Conservation (phyloP, 257 asterid genomes). For the Plantago elongata region DNA sequence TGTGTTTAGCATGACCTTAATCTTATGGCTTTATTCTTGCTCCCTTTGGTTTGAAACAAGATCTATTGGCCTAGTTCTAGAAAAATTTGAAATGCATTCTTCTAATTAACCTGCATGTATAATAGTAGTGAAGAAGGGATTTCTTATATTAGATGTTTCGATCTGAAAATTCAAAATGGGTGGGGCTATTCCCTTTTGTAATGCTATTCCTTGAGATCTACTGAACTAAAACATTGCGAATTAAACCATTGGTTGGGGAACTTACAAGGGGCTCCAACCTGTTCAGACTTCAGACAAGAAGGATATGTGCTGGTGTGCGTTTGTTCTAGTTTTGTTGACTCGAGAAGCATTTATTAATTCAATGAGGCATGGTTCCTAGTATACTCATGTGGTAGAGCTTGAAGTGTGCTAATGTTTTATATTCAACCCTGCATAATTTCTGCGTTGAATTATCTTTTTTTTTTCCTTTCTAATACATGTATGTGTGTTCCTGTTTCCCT, state of each 20-base stretch:
- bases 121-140: too few species aligned
- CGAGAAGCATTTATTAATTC: not conserved
- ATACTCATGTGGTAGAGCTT: not conserved
- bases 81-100: not conserved
- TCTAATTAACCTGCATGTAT: not conserved
- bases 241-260: too few species aligned
- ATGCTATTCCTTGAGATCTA: too few species aligned
- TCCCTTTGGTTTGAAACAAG: not conserved
- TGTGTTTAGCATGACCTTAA: constrained; percentile 7
- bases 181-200: too few species aligned
- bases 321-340: not conserved
- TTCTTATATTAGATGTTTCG: too few species aligned
- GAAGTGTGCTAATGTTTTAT: not conserved
- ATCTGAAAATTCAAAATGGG: too few species aligned
- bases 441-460: too few species aligned
- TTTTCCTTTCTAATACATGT: too few species aligned
- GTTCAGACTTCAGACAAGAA: not conserved
- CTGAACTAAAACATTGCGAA: too few species aligned
- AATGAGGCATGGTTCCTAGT: not conserved
- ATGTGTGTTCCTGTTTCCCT: too few species aligned
- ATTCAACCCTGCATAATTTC: not conserved
- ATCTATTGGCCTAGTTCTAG: not conserved
- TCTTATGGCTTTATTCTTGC: constrained; percentile 13
- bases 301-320: not conserved
- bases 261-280: not conserved